Conservation (phyloP, 768 basidiomycete species). For the Mycena pura region DNA sequence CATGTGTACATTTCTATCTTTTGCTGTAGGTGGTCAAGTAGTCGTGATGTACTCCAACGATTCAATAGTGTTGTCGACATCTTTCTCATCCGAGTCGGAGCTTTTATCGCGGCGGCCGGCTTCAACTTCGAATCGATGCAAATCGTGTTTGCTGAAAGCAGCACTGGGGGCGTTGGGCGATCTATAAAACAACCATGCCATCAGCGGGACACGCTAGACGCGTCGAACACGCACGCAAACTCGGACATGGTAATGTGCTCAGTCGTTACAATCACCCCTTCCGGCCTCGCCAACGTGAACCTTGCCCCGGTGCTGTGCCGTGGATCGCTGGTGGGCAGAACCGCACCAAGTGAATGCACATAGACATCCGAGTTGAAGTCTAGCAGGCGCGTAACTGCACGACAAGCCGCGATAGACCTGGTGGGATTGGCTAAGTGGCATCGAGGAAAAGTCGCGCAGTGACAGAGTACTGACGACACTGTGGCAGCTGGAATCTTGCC, state of each 20-base stretch:
- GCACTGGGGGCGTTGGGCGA: neutral
- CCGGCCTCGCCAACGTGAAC: conserved; percentile 44
- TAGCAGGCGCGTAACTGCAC: conserved; percentile 70
- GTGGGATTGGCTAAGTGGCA: neutral
- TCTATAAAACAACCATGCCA: neutral
- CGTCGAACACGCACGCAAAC: conserved; percentile 48
- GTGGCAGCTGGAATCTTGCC: conserved; percentile 67
- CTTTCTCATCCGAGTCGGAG: conserved; percentile 10
- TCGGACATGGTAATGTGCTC: conserved; percentile 68
- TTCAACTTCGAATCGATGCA: conserved; percentile 17
- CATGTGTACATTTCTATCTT: conserved; percentile 7
- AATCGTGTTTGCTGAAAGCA: conserved; percentile 14
- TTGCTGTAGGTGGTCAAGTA: neutral
- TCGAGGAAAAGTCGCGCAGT: conserved; percentile 19
- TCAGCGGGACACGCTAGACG: neutral
- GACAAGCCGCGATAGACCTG: conserved; percentile 69
- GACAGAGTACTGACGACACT: conserved; percentile 55
- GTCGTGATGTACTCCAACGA: conserved; percentile 16
- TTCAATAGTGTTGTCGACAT: conserved; percentile 6
- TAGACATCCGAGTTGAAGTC: conserved; percentile 59
- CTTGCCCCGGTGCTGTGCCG: conserved; percentile 40
- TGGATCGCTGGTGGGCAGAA: conserved; percentile 40
- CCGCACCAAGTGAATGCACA: conserved; percentile 52
- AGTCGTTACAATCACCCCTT: conserved; percentile 61
- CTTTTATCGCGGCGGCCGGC: conserved; percentile 6